phyloP scores from a whole-genome alignment of 768 basidiomycete species.

The Tricholoma hemisulphureum region DNA sequence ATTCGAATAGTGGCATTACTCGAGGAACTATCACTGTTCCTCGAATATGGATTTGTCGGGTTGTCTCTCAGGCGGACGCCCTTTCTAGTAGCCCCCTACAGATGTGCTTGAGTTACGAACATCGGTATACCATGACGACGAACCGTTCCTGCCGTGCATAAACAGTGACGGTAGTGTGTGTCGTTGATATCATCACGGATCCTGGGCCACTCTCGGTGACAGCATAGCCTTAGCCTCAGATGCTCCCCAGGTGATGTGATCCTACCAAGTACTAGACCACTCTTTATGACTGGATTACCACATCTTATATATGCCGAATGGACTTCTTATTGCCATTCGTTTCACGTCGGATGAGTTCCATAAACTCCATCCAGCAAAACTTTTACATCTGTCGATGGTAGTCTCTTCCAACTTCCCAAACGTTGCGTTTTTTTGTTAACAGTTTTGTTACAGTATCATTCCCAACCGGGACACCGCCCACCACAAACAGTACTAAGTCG shows the following conservation, averaged over 20 bases:
- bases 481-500: no score
- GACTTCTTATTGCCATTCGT: not conserved
- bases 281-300: not conserved
- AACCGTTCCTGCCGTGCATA: not conserved
- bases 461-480: no score
- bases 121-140: not conserved
- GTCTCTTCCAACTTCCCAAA: no score
- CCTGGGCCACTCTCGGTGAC: not conserved
- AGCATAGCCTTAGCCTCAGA: not conserved
- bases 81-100: no score
- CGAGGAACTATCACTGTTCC: no score
- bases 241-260: not conserved
- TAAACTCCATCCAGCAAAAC: not conserved
- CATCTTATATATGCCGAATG: not conserved
- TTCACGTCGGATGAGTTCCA: not conserved
- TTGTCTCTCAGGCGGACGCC: no score
- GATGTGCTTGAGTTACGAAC: no score
- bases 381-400: no score
- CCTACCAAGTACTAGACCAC: not conserved
- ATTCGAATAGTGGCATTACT: no score
- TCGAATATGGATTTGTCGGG: no score
- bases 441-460: no score
- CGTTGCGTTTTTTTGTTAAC: no score
- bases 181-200: not conserved
- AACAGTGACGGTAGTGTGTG: not conserved